Conservation (phyloP, 2,329 filamentous ascomycete genomes). For the Fusarium neocosmosporiellum region DNA sequence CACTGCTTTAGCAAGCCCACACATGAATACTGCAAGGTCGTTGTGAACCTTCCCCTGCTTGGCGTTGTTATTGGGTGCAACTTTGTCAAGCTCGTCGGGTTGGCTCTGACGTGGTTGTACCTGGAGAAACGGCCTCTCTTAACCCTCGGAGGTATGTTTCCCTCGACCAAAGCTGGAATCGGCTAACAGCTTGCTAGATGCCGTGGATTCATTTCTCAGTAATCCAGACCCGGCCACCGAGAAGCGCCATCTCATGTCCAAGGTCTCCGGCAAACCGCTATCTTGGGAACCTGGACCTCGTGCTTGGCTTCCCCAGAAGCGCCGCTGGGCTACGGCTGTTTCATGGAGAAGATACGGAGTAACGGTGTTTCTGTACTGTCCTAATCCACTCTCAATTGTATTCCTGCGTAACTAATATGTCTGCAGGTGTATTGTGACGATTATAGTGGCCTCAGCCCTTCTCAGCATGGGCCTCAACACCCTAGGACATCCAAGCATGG, state of each 20-base stretch:
- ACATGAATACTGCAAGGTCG: neutral
- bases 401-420: neutral
- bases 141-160: neutral
- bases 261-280: neutral
- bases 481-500: neutral
- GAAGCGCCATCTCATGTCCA: neutral
- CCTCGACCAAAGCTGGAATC: neutral
- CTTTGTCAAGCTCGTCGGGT: neutral
- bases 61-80: neutral
- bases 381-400: neutral
- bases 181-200: neutral
- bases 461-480: neutral
- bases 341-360: neutral
- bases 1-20: neutral
- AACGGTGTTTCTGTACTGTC: neutral
- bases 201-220: neutral
- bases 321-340: neutral
- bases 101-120: neutral
- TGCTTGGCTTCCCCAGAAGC: neutral
- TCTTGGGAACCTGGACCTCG: neutral
- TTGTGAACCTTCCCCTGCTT: neutral
- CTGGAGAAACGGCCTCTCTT: neutral
- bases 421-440: neutral
- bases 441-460: neutral
- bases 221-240: neutral